Evolutionary conservation across 2,329 filamentous ascomycete genomes (phyloP).

Genomic region (Venturia effusa): DNA sequence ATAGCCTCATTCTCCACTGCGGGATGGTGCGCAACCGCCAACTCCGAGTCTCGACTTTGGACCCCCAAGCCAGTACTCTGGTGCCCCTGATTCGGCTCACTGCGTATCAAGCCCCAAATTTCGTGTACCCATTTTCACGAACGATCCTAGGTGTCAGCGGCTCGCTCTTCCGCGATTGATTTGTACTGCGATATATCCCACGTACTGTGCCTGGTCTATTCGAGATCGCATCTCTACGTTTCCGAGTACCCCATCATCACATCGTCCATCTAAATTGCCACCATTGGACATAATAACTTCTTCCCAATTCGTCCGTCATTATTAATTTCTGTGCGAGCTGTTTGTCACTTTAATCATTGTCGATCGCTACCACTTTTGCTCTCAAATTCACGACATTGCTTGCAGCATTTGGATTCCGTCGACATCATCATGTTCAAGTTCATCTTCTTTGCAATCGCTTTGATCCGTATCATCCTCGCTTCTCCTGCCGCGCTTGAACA

Average conservation of each 20-base stretch:
- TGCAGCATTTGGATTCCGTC: not conserved
- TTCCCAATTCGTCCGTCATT: not conserved
- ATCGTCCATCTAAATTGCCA: not conserved
- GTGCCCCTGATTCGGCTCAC: not conserved
- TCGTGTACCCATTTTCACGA: not conserved
- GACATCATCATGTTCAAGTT: not conserved
- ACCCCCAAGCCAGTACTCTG: not conserved
- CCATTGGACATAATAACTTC: not conserved
- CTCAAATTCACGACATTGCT: not conserved
- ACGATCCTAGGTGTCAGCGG: not conserved
- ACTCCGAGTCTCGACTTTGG: no score
- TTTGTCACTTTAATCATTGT: not conserved
- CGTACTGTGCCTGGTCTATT: not conserved
- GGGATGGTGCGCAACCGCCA: not conserved
- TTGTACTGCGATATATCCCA: not conserved
- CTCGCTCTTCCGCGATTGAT: not conserved
- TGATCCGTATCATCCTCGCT: not conserved
- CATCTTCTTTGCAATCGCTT: not conserved
- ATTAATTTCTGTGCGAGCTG: not conserved
- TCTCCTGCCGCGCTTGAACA: not conserved
- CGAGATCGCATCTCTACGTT: not conserved
- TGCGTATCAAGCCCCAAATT: not conserved
- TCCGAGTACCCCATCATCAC: not conserved
- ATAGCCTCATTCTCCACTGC: no score
- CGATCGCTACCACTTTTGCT: not conserved